Percentiles rank a stretch among this genome's conserved stretches.
Conservation (phyloP, 192 early-diverging fungal genomes). For the Dissophora ornata region DNA sequence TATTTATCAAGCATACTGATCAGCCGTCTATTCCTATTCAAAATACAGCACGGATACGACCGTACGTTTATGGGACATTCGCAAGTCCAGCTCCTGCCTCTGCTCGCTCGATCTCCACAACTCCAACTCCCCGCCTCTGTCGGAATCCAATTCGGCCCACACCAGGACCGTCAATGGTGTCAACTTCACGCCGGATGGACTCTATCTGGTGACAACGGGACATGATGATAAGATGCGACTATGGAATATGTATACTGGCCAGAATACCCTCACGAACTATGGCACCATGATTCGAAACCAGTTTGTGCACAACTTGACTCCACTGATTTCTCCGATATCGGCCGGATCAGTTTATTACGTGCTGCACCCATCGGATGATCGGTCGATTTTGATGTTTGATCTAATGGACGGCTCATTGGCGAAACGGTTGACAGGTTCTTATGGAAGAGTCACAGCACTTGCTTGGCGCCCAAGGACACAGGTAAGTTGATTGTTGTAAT, state of each 20-base stretch:
- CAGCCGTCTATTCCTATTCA: too few species aligned
- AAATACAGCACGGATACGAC: slow-evolving; percentile 68
- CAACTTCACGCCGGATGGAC: slow-evolving; percentile 70
- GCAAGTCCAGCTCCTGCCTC: slow-evolving; percentile 76
- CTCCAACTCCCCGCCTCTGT: slow-evolving; percentile 40
- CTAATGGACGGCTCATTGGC: slow-evolving; percentile 65
- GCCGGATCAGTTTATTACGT: slow-evolving; percentile 61
- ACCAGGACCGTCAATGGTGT: slow-evolving; percentile 73
- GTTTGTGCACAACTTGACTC: slow-evolving; percentile 28
- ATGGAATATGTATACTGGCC: slow-evolving; percentile 71
- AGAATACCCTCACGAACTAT: slow-evolving; percentile 62
- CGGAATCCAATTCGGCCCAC: slow-evolving; percentile 63
- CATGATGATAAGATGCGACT: slow-evolving; percentile 71
- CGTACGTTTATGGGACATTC: slow-evolving; percentile 87
- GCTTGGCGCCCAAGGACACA: slow-evolving; percentile 62
- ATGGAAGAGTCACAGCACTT: slow-evolving; percentile 69
- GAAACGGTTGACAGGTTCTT: slow-evolving; percentile 69
- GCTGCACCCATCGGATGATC: slow-evolving; percentile 67
- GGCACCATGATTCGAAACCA: slow-evolving; percentile 41
- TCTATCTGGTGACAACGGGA: slow-evolving; percentile 66
- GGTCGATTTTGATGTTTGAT: slow-evolving; percentile 68
- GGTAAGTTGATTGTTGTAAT: slow-evolving; percentile 27
- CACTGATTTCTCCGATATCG: slow-evolving; percentile 44
- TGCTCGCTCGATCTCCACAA: slow-evolving; percentile 71
- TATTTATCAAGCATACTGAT: too few species aligned